Percentiles rank a stretch among this genome's conserved stretches.
phyloP scores from a whole-genome alignment of 768 basidiomycete genomes.

The Lactarius trivialis region DNA sequence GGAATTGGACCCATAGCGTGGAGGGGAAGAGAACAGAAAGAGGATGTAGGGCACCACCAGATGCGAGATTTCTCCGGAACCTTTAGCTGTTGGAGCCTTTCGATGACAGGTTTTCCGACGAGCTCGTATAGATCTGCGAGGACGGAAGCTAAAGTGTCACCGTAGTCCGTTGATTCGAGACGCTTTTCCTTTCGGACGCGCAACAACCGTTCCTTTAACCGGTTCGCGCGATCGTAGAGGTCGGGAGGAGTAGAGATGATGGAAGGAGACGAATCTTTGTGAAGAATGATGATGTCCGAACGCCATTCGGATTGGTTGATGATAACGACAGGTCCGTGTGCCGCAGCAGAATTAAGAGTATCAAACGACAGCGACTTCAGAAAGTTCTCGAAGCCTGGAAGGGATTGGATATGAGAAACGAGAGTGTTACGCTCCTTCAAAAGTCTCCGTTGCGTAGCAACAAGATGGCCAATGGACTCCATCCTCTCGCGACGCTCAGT shows the following conservation, averaged over 20 bases:
- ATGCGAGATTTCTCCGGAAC: slow-evolving; percentile 2
- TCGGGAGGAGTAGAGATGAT: neutral
- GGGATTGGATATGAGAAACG: neutral
- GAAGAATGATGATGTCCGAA: neutral
- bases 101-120: slow-evolving; percentile 2
- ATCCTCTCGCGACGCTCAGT: neutral
- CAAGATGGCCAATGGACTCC: neutral
- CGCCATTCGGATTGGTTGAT: neutral
- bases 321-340: neutral
- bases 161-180: neutral
- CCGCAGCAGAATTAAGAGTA: neutral
- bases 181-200: neutral
- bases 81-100: neutral
- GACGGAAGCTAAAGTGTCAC: neutral
- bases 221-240: neutral
- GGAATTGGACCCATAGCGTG: slow-evolving; percentile 5
- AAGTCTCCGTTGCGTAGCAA: neutral
- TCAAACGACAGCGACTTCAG: neutral
- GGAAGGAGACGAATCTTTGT: slow-evolving; percentile 49
- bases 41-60: slow-evolving; percentile 19
- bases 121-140: neutral
- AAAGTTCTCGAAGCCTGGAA: neutral
- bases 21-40: slow-evolving; percentile 4
- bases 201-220: neutral
- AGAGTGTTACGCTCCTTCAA: neutral